phyloP scores from a whole-genome alignment of 176 grass and related monocot genomes.

The Stipa capillata region DNA sequence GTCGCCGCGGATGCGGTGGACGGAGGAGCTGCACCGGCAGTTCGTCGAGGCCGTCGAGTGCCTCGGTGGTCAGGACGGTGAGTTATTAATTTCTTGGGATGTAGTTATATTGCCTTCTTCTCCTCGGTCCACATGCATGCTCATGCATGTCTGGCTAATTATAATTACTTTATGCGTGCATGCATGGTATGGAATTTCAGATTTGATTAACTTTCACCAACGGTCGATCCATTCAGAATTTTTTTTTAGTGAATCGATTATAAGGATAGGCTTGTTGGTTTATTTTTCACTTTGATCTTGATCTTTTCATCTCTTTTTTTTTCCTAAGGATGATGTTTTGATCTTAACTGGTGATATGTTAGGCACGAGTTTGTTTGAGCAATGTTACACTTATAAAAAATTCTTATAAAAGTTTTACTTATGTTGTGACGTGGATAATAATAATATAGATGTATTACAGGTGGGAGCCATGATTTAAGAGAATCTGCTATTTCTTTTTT shows the following conservation, averaged over 20 bases:
- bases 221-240: not conserved
- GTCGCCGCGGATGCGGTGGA: constrained; percentile 74
- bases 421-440: no score
- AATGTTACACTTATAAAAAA: no score
- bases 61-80: constrained; percentile 72
- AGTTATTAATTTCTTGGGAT: constrained; percentile 27
- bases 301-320: not conserved
- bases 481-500: no score
- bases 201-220: not conserved
- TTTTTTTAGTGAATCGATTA: not conserved
- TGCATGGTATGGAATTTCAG: not conserved
- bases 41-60: constrained; percentile 67
- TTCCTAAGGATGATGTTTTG: no score
- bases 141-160: not conserved
- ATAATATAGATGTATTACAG: no score
- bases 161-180: not conserved
- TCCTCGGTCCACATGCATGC: not conserved
- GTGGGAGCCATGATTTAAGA: no score
- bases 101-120: no score
- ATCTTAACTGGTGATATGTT: not conserved
- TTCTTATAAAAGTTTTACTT: no score
- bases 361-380: not conserved
- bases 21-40: constrained; percentile 77
- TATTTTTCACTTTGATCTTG: not conserved
- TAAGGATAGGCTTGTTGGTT: not conserved